These are phyloP conservation scores for Salix koriyanagi DNA, from an alignment of 345 rosid species.

Conservation along the genomic window DNA sequence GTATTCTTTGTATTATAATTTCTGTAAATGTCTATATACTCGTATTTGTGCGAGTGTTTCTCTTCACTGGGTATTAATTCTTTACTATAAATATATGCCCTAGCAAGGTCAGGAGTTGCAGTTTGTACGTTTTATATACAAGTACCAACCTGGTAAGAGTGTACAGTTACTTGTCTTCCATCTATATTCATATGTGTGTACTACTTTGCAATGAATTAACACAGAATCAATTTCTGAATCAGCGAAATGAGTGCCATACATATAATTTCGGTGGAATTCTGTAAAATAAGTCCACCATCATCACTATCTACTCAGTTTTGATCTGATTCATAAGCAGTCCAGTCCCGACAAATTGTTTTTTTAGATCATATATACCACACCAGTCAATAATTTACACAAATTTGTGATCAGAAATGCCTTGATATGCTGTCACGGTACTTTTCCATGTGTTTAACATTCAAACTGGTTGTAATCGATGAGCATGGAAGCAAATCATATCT, in stretches of 20 bases:
- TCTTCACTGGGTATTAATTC: neutral
- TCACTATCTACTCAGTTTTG: neutral
- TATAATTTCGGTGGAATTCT: neutral
- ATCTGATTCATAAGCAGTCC: neutral
- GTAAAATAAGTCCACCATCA: neutral
- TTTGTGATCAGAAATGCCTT: neutral
- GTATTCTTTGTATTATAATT: neutral
- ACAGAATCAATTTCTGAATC: neutral
- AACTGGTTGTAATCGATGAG: neutral
- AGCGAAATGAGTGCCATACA: neutral
- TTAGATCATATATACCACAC: no score
- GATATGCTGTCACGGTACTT: neutral
- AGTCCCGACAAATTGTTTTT: no score
- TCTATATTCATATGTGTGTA: neutral
- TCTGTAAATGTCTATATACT: neutral
- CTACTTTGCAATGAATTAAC: neutral
- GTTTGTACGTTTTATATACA: neutral
- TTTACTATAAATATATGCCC: neutral
- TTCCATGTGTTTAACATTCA: neutral
- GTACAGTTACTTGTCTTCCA: neutral
- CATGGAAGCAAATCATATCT: neutral
- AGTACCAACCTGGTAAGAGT: neutral
- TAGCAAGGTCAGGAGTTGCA: neutral
- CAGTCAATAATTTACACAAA: neutral
- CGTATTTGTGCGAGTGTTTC: neutral